phyloP scores from a whole-genome alignment of 1,284 basidiomycete genomes.

The Sanghuangporus baumii region DNA sequence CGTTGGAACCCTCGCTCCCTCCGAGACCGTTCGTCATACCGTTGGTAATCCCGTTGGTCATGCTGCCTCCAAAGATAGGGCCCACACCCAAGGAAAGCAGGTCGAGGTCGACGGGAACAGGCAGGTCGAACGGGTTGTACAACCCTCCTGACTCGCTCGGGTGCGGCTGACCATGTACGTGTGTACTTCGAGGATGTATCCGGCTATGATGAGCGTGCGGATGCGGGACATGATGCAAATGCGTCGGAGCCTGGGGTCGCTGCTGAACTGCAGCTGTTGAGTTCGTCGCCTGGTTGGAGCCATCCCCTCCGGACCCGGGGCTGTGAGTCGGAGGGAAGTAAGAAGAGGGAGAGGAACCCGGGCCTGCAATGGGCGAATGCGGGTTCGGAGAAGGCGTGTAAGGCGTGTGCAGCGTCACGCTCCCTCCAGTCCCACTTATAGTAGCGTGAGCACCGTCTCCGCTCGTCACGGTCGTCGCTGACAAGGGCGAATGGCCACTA shows the following conservation, averaged over 20 bases:
- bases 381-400: slow-evolving; percentile 12
- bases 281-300: slow-evolving; percentile 4
- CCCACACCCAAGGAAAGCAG: background rate
- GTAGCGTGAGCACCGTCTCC: too few relatives aligned
- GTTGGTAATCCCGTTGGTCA: background rate
- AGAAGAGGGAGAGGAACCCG: background rate
- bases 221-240: slow-evolving; percentile 73
- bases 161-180: slow-evolving; percentile 12
- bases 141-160: slow-evolving; percentile 14
- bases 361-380: slow-evolving; percentile 2
- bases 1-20: background rate
- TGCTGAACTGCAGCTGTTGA: slow-evolving; percentile 9
- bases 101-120: slow-evolving; percentile 7
- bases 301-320: background rate
- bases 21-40: background rate
- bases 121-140: slow-evolving; percentile 14
- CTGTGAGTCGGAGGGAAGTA: background rate
- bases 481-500: slow-evolving; percentile 1
- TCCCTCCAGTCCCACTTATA: background rate
- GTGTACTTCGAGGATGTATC: slow-evolving; percentile 9
- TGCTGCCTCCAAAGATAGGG: background rate
- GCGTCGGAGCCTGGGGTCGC: slow-evolving; percentile 44
- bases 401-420: slow-evolving; percentile 15
- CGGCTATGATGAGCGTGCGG: slow-evolving; percentile 56
- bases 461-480: background rate